A percentile compares a stretch with the other conserved stretches of the same genome.
phyloP scores from a whole-genome alignment of 2,329 filamentous ascomycete species.

The Boeremia exigua region DNA sequence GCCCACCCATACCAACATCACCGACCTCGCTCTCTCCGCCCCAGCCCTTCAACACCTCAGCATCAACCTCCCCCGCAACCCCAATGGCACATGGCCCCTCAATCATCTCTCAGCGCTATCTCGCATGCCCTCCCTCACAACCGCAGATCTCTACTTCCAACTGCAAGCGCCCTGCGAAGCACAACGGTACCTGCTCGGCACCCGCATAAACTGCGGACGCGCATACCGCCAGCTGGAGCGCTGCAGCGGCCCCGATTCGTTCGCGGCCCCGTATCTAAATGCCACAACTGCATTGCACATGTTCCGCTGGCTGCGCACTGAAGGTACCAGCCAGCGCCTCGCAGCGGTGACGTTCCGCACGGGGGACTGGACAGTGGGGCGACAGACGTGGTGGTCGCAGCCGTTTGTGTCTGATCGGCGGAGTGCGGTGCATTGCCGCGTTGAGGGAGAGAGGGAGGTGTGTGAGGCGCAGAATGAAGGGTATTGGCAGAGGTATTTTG shows the following conservation, averaged over 20 bases:
- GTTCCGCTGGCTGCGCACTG: conserved; percentile 17
- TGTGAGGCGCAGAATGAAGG: conserved; percentile 14
- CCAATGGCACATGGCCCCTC: conserved; percentile 24
- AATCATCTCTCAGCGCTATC: conserved; percentile 4
- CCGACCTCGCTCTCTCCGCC: neutral
- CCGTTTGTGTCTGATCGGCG: neutral
- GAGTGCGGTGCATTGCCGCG: neutral
- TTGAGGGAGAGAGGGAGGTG: conserved; percentile 3
- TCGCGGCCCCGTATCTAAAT: conserved; percentile 6
- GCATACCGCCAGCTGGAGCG: neutral
- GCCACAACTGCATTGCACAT: conserved; percentile 11
- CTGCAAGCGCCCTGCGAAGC: neutral
- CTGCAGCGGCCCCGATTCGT: neutral
- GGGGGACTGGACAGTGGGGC: conserved; percentile 16
- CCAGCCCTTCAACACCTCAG: conserved; percentile 12
- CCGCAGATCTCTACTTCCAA: neutral
- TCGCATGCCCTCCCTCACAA: neutral
- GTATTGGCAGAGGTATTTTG: conserved; percentile 5
- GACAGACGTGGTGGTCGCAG: neutral
- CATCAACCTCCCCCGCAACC: conserved; percentile 16
- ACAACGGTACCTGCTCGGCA: neutral
- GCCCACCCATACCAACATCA: neutral
- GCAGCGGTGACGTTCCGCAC: conserved; percentile 17
- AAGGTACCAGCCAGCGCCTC: conserved; percentile 11
- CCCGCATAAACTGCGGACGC: neutral